Conservation (phyloP, 768 basidiomycete genomes). For the Lentinus tigrinus region DNA sequence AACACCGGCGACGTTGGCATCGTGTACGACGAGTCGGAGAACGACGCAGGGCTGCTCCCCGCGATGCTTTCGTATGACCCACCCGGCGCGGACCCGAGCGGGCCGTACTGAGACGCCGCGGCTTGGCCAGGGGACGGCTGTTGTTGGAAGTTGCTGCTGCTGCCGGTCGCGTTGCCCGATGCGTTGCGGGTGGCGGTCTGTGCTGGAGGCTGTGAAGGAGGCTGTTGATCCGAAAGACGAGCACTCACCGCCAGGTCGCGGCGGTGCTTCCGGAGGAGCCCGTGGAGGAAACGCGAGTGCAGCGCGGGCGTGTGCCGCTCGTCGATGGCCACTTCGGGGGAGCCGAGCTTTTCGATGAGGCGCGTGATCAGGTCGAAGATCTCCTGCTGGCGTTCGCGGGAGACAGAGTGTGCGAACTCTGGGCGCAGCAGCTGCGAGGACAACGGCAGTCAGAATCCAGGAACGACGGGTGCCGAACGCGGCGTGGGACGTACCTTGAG, state of each 20-base stretch:
- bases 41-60: slow-evolving; percentile 13
- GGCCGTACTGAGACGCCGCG: background rate
- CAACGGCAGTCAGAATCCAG: background rate
- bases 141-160: background rate
- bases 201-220: slow-evolving; percentile 15
- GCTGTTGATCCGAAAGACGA: slow-evolving; percentile 28
- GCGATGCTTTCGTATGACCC: slow-evolving; percentile 3
- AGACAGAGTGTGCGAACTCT: slow-evolving; percentile 64
- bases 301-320: slow-evolving; percentile 79
- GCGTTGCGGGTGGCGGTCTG: slow-evolving; percentile 4
- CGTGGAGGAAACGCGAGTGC: slow-evolving; percentile 76
- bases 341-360: slow-evolving; percentile 70
- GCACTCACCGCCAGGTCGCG: slow-evolving; percentile 63
- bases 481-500: slow-evolving; percentile 54
- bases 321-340: slow-evolving; percentile 74
- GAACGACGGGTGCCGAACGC: no score
- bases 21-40: slow-evolving; percentile 8
- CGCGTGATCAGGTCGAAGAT: slow-evolving; percentile 72
- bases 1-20: slow-evolving; percentile 20
- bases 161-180: background rate
- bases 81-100: background rate
- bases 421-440: slow-evolving; percentile 61
- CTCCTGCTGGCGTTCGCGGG: slow-evolving; percentile 62
- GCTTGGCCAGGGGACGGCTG: background rate
- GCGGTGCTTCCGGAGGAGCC: slow-evolving; percentile 68